Evolutionary conservation across 2,329 filamentous ascomycete species (phyloP).

Genomic region (Coniochaeta pulveracea): DNA sequence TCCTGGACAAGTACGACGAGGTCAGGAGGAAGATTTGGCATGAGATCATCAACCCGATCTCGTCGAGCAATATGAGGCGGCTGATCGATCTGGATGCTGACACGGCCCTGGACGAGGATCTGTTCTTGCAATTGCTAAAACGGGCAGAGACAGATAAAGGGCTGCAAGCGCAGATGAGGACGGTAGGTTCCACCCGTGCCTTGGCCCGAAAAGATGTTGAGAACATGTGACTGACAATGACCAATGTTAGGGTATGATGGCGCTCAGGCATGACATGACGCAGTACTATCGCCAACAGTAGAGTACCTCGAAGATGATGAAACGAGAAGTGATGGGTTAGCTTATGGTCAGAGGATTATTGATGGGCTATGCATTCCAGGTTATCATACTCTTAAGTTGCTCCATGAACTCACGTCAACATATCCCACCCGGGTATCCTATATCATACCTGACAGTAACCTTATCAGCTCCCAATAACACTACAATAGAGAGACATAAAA

Average conservation of each 20-base stretch:
- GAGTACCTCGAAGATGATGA: too few species aligned
- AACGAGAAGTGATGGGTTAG: too few species aligned
- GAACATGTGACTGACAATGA: constrained; percentile 6
- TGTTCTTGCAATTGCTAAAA: constrained; percentile 13
- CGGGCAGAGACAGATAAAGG: constrained; percentile 7
- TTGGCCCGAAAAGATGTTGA: neutral
- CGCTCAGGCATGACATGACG: constrained; percentile 10
- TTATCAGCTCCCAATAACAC: too few species aligned
- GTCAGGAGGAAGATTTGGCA: constrained; percentile 24
- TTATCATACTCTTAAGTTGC: too few species aligned
- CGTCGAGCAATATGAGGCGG: constrained; percentile 12
- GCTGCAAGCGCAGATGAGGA: constrained; percentile 7
- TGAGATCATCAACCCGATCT: constrained; percentile 13
- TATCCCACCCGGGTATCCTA: too few species aligned
- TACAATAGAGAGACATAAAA: too few species aligned
- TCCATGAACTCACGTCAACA: too few species aligned
- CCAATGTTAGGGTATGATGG: constrained; percentile 5
- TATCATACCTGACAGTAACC: too few species aligned
- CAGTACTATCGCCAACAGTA: constrained; percentile 7
- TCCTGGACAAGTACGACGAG: constrained; percentile 29
- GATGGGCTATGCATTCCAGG: too few species aligned
- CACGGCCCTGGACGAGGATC: constrained; percentile 13
- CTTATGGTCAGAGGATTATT: too few species aligned
- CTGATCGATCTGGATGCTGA: constrained; percentile 11
- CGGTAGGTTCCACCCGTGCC: constrained; percentile 1